Base-by-base conservation (phyloP, 208 protist species). In the Trypanosoma congolense region DNA sequence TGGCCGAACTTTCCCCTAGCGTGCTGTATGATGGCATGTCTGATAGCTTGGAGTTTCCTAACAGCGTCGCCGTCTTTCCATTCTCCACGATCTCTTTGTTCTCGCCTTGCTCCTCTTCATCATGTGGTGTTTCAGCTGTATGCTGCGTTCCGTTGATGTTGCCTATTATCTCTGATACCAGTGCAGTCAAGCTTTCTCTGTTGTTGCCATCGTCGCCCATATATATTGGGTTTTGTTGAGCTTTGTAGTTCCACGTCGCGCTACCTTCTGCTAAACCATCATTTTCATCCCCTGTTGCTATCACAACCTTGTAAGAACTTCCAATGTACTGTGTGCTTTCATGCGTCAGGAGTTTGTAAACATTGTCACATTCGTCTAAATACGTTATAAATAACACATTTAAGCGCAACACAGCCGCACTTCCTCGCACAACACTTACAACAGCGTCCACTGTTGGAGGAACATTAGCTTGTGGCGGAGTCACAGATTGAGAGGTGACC, bases 281-380 rank as follows among this genome's bases (percentile, higher is more conserved):
- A 38, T 38, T 38, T 38, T 12, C 9, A 12, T 38, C 33, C 33
- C 12, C 35, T 41, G 51, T 9, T 21, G 28, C 51, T 21, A 67
- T 52, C 6, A 60, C 41, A 45, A 53, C 21, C 12, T 44, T 30
- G 45, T 58, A 67, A 2, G 5, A 4, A 24, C 40, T 50, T 4
- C 8, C 22, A 33, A 16, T 14, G 40, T 57, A 36, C 2, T 28
- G 54, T 38, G 56, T 21, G 14, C 28, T 69, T 14, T 40, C 25
- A 18, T 24, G 62, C 1, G 62, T 69, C n/a, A 69, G 46, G 2
- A 63, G 55, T 6, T 18, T 45, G 30, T 52, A 63, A n/a, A n/a
- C 22, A 21, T 45, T 36, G 35, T 55, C 53, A 29, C 47, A 35
- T 29, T 54, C 31, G 19, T 69, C 54, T 29, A 54, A 29, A 48